Conservation (phyloP, 1,284 basidiomycete genomes). For the Meira nashicola region DNA sequence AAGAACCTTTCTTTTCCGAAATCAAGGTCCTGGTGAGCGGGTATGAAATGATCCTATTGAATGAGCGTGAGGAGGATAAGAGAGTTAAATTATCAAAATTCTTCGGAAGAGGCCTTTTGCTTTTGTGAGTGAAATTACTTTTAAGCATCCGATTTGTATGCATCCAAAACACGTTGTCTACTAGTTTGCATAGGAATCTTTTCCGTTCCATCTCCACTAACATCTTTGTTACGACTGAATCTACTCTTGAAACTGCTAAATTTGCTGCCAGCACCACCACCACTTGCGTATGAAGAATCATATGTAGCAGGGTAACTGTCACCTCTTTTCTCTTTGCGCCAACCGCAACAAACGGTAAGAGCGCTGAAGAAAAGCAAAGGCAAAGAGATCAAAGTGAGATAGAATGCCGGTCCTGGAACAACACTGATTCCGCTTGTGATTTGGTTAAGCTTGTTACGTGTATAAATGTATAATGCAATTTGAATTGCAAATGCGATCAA, state of each 20-base stretch:
- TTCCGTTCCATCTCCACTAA: conserved; percentile 3
- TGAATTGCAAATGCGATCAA: conserved; percentile 16
- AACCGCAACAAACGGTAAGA: conserved; percentile 22
- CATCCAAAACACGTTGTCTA: conserved; percentile 16
- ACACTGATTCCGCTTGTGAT: conserved; percentile 8
- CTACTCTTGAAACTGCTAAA: not conserved
- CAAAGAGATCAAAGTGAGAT: conserved; percentile 18
- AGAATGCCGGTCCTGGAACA: conserved; percentile 19
- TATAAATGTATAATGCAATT: conserved; percentile 17
- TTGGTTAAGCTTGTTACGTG: conserved; percentile 11
- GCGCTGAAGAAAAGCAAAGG: conserved; percentile 17
- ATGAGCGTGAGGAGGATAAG: no score
- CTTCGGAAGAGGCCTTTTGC: no score
- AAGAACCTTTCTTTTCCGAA: no score
- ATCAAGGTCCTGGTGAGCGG: no score
- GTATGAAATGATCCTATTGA: no score
- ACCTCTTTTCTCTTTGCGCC: conserved; percentile 8
- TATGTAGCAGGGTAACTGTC: conserved; percentile 1
- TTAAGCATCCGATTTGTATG: conserved; percentile 17
- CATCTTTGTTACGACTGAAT: conserved; percentile 2
- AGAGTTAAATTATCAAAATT: no score
- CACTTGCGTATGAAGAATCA: not conserved
- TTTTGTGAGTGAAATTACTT: no score
- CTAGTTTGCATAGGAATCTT: conserved; percentile 12
- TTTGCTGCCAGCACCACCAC: not conserved